Base-by-base conservation (phyloP, 202 grass and related monocot species). In the Carex arenaria region DNA sequence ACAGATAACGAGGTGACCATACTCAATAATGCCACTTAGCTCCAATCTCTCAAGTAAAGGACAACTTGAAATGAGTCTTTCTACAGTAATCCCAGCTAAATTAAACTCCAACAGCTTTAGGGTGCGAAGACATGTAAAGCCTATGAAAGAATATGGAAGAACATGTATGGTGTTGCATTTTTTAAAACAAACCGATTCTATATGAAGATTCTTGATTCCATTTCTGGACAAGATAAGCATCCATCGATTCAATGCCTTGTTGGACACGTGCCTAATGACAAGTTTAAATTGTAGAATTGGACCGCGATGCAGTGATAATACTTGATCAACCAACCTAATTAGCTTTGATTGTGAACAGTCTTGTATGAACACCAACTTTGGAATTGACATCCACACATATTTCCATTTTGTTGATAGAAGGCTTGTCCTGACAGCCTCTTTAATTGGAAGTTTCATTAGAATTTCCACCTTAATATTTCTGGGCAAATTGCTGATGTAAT, bases 151-250 rank as follows among this genome's bases (percentile, higher is more conserved):
- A n/a, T n/a, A n/a, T 15, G 30, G 31, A 19, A 66, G 85, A 74
- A 63, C 32, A 80, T 64, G 19, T 78, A 80, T 53, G 12, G 42
- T 54, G 79, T 17, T 80, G 79, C 82, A 83, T 32, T 20, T 28
- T 9, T 42, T n/a, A 67, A 4, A 10, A 22, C 5, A 15, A 64
- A 4, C 30, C 72, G 67, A 66, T 77, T 18, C 30, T 54, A 87
- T 38, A 49, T 80, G 42, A 85, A 61, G 18, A 61, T 77, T 52
- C 72, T 78, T 65, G 72, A 54, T 42, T 83, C 26, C 66, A 61
- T 92, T 92, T 87, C 82, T 92, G 54, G 87, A 92, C 79, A 92
- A 54, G 36, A 85, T 79, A 85, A 60, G 63, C 54, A 87, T 92
- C 82, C 90, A 85, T 23, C 87, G 78, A 43, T 79, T 47, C 43